Conservation (phyloP, 257 asterid species). For the Nicotiana attenuata region DNA sequence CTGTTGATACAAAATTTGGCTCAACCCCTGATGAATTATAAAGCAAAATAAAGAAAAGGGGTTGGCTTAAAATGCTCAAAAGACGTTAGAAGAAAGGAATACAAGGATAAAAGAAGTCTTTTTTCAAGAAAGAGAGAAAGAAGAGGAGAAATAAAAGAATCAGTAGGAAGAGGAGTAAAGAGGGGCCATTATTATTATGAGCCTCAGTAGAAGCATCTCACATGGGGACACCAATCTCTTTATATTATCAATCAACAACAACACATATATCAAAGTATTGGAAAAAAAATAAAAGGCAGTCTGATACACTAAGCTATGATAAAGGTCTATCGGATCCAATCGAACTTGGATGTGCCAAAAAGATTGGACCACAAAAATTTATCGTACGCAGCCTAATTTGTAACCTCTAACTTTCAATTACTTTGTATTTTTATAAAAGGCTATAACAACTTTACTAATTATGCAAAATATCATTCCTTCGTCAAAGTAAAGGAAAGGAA, state of each 20-base stretch:
- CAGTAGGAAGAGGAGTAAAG: slow-evolving; percentile 32
- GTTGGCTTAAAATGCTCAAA: slow-evolving; percentile 5
- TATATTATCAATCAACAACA: neutral
- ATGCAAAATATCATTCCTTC: too few species aligned
- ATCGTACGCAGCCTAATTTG: too few species aligned
- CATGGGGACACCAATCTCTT: slow-evolving; percentile 37
- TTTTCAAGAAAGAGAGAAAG: slow-evolving; percentile 1
- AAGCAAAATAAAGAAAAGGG: slow-evolving; percentile 9
- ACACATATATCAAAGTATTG: neutral
- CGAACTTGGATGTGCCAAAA: too few species aligned
- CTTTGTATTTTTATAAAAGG: too few species aligned
- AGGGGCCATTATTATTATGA: slow-evolving; percentile 48
- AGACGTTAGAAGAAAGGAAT: neutral
- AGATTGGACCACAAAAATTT: too few species aligned
- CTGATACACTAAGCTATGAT: too few species aligned
- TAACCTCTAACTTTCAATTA: too few species aligned
- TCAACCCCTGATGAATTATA: neutral
- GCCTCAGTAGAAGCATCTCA: slow-evolving; percentile 66
- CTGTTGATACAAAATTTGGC: neutral
- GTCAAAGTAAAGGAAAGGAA: slow-evolving; percentile 11
- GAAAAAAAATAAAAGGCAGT: neutral
- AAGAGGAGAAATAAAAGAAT: neutral
- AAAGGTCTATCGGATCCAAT: too few species aligned
- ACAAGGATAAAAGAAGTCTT: neutral
- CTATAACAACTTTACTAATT: too few species aligned